Percentiles rank a stretch among this genome's conserved stretches.
These are phyloP conservation scores for apple (Malus domestica) DNA, from an alignment of 306 rosid species.

Conservation along the genomic window DNA sequence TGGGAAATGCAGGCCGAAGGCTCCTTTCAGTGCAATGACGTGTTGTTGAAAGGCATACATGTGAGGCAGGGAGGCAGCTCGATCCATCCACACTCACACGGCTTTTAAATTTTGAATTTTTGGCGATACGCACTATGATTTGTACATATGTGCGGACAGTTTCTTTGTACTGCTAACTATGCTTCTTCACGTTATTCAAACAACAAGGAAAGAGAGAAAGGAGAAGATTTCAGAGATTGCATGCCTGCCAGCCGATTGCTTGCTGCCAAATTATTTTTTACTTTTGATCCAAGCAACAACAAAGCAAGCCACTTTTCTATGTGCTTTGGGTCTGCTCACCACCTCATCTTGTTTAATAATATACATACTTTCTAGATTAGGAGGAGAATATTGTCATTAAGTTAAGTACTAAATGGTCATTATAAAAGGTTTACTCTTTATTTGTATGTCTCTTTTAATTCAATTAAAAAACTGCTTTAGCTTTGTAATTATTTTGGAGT, in stretches of 20 bases:
- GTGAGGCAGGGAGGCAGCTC: background rate
- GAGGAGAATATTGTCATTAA: background rate
- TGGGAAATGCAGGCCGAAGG: background rate
- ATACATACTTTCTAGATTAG: background rate
- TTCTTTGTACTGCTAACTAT: background rate
- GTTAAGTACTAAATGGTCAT: too few relatives aligned
- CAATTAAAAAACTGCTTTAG: too few relatives aligned
- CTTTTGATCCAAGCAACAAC: background rate
- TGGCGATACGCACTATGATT: background rate
- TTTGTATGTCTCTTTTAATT: too few relatives aligned
- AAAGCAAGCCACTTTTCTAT: background rate
- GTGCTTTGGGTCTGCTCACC: background rate
- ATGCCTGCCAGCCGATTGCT: background rate
- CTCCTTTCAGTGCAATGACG: background rate
- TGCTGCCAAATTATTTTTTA: background rate
- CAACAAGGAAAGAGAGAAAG: background rate
- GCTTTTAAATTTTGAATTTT: background rate
- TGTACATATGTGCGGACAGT: background rate
- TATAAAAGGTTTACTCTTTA: too few relatives aligned
- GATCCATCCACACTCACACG: background rate
- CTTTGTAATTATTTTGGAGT: too few relatives aligned
- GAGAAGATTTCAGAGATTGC: background rate
- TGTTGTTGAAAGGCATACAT: background rate
- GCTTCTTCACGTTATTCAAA: background rate
- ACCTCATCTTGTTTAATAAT: background rate